Evolutionary conservation across 2,329 filamentous ascomycete genomes (phyloP).

Genomic region (Phaeomoniella chlamydospora): DNA sequence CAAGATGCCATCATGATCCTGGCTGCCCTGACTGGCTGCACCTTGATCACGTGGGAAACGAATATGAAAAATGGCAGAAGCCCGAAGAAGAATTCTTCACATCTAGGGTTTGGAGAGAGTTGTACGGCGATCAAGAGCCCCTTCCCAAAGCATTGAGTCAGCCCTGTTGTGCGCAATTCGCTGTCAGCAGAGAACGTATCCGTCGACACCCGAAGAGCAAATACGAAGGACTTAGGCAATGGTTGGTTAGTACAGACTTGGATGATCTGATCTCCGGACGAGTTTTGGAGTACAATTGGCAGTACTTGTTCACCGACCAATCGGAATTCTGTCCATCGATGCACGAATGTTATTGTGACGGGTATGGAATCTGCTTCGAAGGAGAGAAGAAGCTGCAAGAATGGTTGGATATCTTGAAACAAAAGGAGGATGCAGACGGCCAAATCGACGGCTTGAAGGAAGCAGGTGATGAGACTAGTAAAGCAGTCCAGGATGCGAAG

Average conservation of each 20-base stretch:
- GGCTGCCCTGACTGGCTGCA: slow-evolving; percentile 37
- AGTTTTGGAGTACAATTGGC: slow-evolving; percentile 41
- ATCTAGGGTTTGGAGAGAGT: slow-evolving; percentile 13
- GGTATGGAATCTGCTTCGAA: slow-evolving; percentile 19
- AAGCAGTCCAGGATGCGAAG: neutral
- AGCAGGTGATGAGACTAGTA: neutral
- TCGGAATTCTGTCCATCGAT: slow-evolving; percentile 16
- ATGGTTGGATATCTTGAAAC: neutral
- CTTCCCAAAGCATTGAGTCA: slow-evolving; percentile 28
- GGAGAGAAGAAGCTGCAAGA: slow-evolving; percentile 1
- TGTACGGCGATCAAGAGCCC: slow-evolving; percentile 13
- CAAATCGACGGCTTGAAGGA: neutral
- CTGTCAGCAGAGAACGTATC: slow-evolving; percentile 34
- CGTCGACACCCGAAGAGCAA: slow-evolving; percentile 26
- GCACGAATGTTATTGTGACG: slow-evolving; percentile 38
- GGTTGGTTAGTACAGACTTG: slow-evolving; percentile 34
- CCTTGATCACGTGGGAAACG: slow-evolving; percentile 12
- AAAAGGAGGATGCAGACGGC: neutral
- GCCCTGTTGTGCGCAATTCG: slow-evolving; percentile 42
- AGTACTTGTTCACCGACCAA: slow-evolving; percentile 32
- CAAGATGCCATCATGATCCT: slow-evolving; percentile 34
- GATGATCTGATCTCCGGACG: slow-evolving; percentile 31
- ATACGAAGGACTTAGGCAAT: slow-evolving; percentile 34
- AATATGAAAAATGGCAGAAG: slow-evolving; percentile 14
- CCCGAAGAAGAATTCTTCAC: slow-evolving; percentile 15